Percentiles rank a stretch among this genome's conserved stretches.
These are phyloP conservation scores for Iris macrosiphon DNA, from an alignment of 106 monocot species.

Conservation along the genomic window DNA sequence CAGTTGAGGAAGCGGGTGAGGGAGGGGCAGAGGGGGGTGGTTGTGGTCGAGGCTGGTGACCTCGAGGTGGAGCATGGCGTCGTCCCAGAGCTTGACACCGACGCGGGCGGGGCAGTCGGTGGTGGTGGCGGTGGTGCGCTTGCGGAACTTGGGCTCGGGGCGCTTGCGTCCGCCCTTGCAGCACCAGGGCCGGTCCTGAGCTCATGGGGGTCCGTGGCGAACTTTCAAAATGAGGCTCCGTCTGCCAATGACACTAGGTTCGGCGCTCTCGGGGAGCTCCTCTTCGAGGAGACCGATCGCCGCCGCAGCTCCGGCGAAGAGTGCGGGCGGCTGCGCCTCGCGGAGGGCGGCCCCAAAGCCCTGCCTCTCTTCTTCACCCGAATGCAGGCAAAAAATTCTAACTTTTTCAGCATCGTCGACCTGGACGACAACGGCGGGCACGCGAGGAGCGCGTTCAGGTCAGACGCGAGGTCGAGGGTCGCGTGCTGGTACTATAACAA, in stretches of 20 bases:
- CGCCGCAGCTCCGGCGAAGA: constrained; percentile 23
- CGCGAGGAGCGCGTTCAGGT: constrained; percentile 35
- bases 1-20: constrained; percentile 44
- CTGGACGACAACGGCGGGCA: constrained; percentile 32
- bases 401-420: constrained; percentile 44
- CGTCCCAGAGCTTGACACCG: constrained; percentile 59
- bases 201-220: too few relatives aligned
- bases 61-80: constrained; percentile 54
- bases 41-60: constrained; percentile 57
- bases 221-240: too few relatives aligned
- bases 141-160: constrained; percentile 54
- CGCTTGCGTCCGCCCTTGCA: constrained; percentile 58
- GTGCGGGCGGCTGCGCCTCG: constrained; percentile 32
- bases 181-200: constrained; percentile 59
- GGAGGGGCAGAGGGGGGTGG: constrained; percentile 42
- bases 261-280: constrained; percentile 25
- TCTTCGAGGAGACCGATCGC: constrained; percentile 33
- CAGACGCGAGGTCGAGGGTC: constrained; percentile 40
- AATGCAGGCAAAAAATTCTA: constrained; percentile 51
- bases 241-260: too few relatives aligned
- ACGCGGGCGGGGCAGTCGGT: constrained; percentile 54
- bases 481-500: constrained; percentile 39
- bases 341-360: constrained; percentile 31
- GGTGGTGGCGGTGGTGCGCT: constrained; percentile 39
- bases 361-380: constrained; percentile 41